Percentiles rank a stretch among this genome's conserved stretches.
phyloP scores from a whole-genome alignment of 202 grass and related monocot genomes.

The Zizania palustris region DNA sequence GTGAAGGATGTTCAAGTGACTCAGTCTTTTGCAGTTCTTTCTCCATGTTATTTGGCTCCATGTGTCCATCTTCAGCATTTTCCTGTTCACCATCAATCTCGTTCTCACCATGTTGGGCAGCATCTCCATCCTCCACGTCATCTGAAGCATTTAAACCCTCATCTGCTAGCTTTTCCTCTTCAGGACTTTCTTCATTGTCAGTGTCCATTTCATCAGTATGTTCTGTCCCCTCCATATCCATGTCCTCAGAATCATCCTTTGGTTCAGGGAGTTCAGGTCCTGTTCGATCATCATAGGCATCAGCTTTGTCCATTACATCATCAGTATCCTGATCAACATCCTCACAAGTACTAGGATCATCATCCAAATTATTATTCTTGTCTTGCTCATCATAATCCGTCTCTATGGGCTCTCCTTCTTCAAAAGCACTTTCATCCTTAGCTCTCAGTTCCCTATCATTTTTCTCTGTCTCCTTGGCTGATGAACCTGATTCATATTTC shows the following conservation, averaged over 20 bases:
- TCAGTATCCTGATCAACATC: slow-evolving; percentile 50
- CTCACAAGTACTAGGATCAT: slow-evolving; percentile 55
- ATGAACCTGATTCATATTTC: slow-evolving; percentile 80
- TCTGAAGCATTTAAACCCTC: slow-evolving; percentile 45
- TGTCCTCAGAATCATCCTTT: slow-evolving; percentile 58
- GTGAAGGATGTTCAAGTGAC: slow-evolving; percentile 54
- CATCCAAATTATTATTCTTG: slow-evolving; percentile 47
- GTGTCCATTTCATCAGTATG: slow-evolving; percentile 44
- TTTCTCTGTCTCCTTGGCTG: slow-evolving; percentile 58
- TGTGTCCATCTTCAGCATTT: slow-evolving; percentile 52
- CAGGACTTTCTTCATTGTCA: slow-evolving; percentile 48
- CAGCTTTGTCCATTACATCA: slow-evolving; percentile 62
- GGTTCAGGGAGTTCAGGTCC: slow-evolving; percentile 64
- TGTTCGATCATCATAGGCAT: slow-evolving; percentile 82
- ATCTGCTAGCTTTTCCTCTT: slow-evolving; percentile 57
- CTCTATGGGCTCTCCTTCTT: slow-evolving; percentile 65
- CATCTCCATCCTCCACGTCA: slow-evolving; percentile 52
- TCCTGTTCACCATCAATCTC: slow-evolving; percentile 47
- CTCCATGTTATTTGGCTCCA: slow-evolving; percentile 52
- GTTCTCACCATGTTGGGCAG: slow-evolving; percentile 45
- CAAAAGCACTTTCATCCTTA: slow-evolving; percentile 73
- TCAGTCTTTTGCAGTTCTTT: slow-evolving; percentile 49
- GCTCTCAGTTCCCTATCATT: slow-evolving; percentile 74
- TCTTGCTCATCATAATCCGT: slow-evolving; percentile 51
- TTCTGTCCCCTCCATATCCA: slow-evolving; percentile 55